These are phyloP conservation scores for Aspergillus ochraceus DNA, from an alignment of 2,329 filamentous ascomycete species.

Conservation along the genomic window DNA sequence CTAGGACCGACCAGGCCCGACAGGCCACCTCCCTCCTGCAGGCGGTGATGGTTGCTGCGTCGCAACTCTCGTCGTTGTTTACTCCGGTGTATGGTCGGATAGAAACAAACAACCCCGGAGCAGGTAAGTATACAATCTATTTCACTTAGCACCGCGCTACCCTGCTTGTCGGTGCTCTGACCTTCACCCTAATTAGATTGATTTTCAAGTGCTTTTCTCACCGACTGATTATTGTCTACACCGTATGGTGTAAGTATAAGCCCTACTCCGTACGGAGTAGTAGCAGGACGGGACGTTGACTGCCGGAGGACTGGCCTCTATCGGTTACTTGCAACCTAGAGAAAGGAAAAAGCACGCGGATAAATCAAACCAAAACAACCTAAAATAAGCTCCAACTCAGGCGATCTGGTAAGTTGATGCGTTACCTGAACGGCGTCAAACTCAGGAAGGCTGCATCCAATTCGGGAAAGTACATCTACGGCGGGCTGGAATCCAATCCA, in stretches of 20 bases:
- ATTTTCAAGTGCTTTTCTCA: not conserved
- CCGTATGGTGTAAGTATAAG: too few species aligned
- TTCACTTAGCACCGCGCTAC: not conserved
- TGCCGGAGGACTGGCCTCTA: too few species aligned
- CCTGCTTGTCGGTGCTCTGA: not conserved
- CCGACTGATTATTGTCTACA: not conserved
- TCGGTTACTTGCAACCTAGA: too few species aligned
- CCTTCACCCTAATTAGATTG: slow-evolving; percentile 6
- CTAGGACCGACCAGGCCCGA: slow-evolving; percentile 14
- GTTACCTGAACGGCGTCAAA: not conserved
- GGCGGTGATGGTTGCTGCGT: slow-evolving; percentile 18
- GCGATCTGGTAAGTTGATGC: not conserved
- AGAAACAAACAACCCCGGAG: not conserved
- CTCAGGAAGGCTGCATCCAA: slow-evolving; percentile 8
- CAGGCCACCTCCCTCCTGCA: slow-evolving; percentile 16
- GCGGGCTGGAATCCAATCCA: slow-evolving; percentile 12
- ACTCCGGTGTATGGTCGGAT: too few species aligned
- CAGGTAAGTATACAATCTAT: not conserved
- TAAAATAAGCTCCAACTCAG: not conserved
- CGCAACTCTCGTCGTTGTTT: slow-evolving; percentile 9
- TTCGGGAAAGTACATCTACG: slow-evolving; percentile 17
- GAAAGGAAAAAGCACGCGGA: not conserved
- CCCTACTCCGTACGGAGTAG: not conserved
- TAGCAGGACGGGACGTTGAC: too few species aligned
- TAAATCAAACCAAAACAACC: not conserved